Evolutionary conservation across 2,329 filamentous ascomycete genomes (phyloP), one percentile per base, ranked within the genome.

Genomic region (Juglanconis oblonga): DNA sequence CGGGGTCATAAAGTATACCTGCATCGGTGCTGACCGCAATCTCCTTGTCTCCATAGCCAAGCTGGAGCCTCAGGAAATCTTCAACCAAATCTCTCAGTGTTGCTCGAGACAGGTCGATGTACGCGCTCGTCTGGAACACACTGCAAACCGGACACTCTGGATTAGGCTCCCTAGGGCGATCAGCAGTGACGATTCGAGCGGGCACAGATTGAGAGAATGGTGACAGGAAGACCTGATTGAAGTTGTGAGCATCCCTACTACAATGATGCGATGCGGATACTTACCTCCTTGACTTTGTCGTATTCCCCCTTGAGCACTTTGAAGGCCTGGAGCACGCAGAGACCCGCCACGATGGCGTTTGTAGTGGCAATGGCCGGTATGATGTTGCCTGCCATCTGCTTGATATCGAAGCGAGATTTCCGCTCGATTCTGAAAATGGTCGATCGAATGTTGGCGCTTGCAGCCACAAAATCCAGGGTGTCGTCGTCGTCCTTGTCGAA

Each of bases 381-480:
- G 68, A 99, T 99, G 72, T 99, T 99, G 57, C 95, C 95, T 4
- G 95, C 95, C 94, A 98, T 99, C 76, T 99, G 90, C 77, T 99
- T 99, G 69, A 95, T 93, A 71, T 98, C 93, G 70, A 98, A 99
- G 61, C 96, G 92, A 29, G 92, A 96, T 72, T 92, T 94, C 4
- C 81, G 77, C 57, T 94, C 90, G 60, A 99, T 97, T 58, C 87
- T 89, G 70, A 99, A 99, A n/a, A 96, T 82, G 31, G 85, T 81
- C 1, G 94, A 95, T 49, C 95, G 86, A 31, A 99, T 84, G 69
- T 99, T 99, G 35, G 94, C 92, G 66, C 89, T 91, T 0, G 95
- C 87, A 1, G 92, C 85, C 6, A 99, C 95, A 72, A 99, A 98
- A 70, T 99, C 93, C 7, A 99, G 81, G 0, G 94, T 97, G 70